phyloP scores from a whole-genome alignment of 495 filamentous ascomycete genomes.

The Daldinia concentrica region DNA sequence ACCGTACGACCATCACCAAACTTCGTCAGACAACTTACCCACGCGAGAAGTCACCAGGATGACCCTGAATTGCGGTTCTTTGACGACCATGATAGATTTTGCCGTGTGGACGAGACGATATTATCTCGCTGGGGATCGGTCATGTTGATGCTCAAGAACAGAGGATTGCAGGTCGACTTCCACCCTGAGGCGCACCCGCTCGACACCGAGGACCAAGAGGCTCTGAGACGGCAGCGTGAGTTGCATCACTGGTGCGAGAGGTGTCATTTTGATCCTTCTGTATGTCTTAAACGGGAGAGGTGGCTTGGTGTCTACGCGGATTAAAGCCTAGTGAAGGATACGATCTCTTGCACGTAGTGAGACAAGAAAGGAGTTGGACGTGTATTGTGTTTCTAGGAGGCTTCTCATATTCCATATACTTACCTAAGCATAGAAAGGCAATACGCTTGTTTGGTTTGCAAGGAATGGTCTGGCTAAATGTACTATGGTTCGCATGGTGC shows the following conservation, averaged over 20 bases:
- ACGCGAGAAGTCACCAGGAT: neutral
- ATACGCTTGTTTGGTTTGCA: too few relatives aligned
- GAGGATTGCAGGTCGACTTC: neutral
- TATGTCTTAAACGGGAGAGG: neutral
- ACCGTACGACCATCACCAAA: slow-evolving; percentile 4
- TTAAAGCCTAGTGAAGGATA: neutral
- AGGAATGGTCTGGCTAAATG: too few relatives aligned
- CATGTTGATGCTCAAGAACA: neutral
- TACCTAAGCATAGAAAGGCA: neutral
- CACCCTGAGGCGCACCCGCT: neutral
- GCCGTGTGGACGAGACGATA: neutral
- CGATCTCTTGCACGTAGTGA: neutral
- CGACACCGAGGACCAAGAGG: neutral
- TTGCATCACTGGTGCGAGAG: slow-evolving; percentile 20
- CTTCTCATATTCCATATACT: neutral
- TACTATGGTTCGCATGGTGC: too few relatives aligned
- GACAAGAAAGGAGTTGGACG: neutral
- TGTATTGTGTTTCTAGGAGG: neutral
- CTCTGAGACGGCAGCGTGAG: neutral
- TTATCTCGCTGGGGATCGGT: neutral
- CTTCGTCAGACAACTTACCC: neutral
- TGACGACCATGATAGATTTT: neutral
- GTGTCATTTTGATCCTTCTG: slow-evolving; percentile 4
- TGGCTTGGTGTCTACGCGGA: neutral
- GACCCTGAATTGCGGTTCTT: neutral